Conservation (phyloP, 108 stramenopile species). For the Bacterosira constricta region DNA sequence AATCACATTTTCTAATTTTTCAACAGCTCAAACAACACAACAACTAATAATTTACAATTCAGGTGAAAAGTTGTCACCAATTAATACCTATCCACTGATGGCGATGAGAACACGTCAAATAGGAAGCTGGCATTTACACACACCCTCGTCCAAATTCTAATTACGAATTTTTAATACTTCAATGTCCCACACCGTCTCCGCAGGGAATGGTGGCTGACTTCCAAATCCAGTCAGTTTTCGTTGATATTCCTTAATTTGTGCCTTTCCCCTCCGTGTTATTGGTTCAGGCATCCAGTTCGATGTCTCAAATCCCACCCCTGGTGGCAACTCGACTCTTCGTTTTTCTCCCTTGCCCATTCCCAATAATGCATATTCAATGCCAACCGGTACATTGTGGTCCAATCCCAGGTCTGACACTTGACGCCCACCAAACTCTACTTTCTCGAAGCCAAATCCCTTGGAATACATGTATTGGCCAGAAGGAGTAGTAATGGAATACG, state of each 20-base stretch:
- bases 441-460: slow-evolving; percentile 60
- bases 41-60: too few species aligned
- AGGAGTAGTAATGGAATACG: background rate
- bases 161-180: slow-evolving; percentile 50
- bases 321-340: slow-evolving; percentile 55
- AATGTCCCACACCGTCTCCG: slow-evolving; percentile 61
- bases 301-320: slow-evolving; percentile 57
- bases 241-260: slow-evolving; percentile 45
- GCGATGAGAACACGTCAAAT: too few species aligned
- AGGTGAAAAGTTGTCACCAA: too few species aligned
- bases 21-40: too few species aligned
- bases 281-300: slow-evolving; percentile 58
- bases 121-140: too few species aligned
- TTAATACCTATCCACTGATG: too few species aligned
- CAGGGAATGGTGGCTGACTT: slow-evolving; percentile 61
- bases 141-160: too few species aligned
- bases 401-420: slow-evolving; percentile 39
- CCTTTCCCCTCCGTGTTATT: slow-evolving; percentile 42
- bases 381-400: slow-evolving; percentile 53
- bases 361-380: slow-evolving; percentile 56
- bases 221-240: slow-evolving; percentile 47
- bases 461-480: too few species aligned
- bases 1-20: too few species aligned
- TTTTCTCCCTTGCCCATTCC: slow-evolving; percentile 63
- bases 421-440: slow-evolving; percentile 48